Conservation (phyloP, 352 stramenopile genomes). For the Salisapilia sapeloensis region DNA sequence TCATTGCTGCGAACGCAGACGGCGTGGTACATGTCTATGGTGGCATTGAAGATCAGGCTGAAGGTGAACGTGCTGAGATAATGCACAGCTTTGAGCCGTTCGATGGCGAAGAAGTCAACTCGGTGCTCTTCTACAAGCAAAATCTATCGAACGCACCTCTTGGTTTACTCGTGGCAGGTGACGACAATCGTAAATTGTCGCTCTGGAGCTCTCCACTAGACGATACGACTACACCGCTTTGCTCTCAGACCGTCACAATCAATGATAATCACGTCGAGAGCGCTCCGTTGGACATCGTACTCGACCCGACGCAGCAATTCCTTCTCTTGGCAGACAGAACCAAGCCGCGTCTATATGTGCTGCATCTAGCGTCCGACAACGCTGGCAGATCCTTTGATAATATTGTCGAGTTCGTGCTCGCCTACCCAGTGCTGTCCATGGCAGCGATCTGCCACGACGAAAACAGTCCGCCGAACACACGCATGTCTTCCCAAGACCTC, state of each 20-base stretch:
- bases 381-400: constrained; percentile 47
- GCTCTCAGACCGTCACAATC: constrained; percentile 48
- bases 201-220: constrained; percentile 38
- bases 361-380: constrained; percentile 35
- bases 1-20: constrained; percentile 56
- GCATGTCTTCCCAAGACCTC: constrained; percentile 5
- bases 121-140: constrained; percentile 45
- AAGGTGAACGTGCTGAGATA: constrained; percentile 39
- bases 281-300: constrained; percentile 27
- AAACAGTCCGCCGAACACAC: constrained; percentile 11
- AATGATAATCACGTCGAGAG: constrained; percentile 6
- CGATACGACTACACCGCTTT: constrained; percentile 31
- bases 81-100: constrained; percentile 71
- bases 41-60: constrained; percentile 20
- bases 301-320: constrained; percentile 56
- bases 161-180: constrained; percentile 48
- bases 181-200: constrained; percentile 42
- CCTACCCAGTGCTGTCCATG: constrained; percentile 63
- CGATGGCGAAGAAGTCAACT: constrained; percentile 42
- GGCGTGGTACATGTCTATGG: constrained; percentile 73
- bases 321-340: constrained; percentile 61
- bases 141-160: constrained; percentile 18
- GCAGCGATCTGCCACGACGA: constrained; percentile 37
- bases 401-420: constrained; percentile 61
- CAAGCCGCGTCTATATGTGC: constrained; percentile 39